These are phyloP conservation scores for Nakazawaea pomicola DNA, from an alignment of 805 yeast species.

Conservation along the genomic window DNA sequence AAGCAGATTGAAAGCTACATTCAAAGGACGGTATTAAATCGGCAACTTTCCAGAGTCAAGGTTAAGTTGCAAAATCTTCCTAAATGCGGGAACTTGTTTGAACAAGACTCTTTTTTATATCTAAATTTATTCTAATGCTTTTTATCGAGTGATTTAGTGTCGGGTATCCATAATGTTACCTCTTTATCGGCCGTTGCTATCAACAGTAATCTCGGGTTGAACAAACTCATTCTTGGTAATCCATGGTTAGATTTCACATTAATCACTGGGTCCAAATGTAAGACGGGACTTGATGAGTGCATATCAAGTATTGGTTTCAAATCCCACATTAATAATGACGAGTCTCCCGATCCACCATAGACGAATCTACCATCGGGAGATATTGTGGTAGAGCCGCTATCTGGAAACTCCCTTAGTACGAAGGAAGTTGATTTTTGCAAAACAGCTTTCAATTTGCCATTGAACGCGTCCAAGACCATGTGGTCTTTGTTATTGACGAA, in stretches of 20 bases:
- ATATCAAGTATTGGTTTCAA: constrained; percentile 13
- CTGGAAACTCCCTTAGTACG: constrained; percentile 34
- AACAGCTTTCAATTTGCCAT: constrained; percentile 44
- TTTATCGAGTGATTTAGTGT: constrained; percentile 3
- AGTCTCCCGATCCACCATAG: constrained; percentile 55
- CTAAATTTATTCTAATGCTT: too few relatives aligned
- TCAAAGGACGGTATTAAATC: constrained; percentile 23
- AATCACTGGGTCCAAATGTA: constrained; percentile 18
- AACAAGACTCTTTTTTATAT: too few relatives aligned
- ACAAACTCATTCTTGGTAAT: constrained; percentile 43
- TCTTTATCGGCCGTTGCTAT: constrained; percentile 63
- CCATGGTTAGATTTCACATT: constrained; percentile 20
- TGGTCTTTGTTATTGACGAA: constrained; percentile 51
- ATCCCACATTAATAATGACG: constrained; percentile 51
- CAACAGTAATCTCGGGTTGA: constrained; percentile 57
- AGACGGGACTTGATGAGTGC: background rate
- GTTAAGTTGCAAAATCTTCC: too few relatives aligned
- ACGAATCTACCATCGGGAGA: constrained; percentile 66
- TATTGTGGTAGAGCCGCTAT: constrained; percentile 53
- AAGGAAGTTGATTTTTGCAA: constrained; percentile 46
- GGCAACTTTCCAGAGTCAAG: too few relatives aligned
- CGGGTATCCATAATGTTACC: constrained; percentile 38
- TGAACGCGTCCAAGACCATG: constrained; percentile 64
- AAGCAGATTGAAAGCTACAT: constrained; percentile 62
- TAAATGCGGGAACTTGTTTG: too few relatives aligned